These are phyloP conservation scores for Pelargonium nanum DNA, from an alignment of 345 rosid species.

Conservation along the genomic window DNA sequence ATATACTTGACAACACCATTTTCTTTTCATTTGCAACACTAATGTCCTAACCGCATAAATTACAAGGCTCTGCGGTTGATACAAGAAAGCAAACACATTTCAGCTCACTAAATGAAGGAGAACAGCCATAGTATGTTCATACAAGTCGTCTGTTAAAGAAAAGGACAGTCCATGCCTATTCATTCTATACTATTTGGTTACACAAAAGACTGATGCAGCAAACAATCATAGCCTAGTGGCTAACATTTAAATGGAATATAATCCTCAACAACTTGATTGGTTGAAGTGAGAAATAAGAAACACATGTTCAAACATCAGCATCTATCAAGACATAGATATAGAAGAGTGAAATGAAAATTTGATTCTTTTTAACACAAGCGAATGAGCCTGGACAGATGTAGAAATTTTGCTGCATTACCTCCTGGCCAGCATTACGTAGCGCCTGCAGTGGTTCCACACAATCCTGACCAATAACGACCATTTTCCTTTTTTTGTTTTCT, in stretches of 20 bases:
- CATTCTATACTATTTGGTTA: neutral
- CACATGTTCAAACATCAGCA: no score
- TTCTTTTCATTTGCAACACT: no score
- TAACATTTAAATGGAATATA: neutral
- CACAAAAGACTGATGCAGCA: neutral
- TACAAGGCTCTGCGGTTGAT: no score
- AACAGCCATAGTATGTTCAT: no score
- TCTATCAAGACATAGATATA: no score
- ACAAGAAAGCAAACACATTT: no score
- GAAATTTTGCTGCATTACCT: slow-evolving; percentile 31
- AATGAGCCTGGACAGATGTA: neutral
- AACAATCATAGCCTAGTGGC: neutral
- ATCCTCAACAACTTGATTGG: neutral
- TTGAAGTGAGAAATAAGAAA: no score
- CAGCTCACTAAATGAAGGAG: no score
- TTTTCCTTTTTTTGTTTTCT: slow-evolving; percentile 42
- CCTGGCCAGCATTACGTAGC: slow-evolving; percentile 54
- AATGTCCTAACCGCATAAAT: no score
- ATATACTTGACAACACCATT: neutral
- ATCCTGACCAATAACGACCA: slow-evolving; percentile 75
- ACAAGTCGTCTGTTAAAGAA: no score
- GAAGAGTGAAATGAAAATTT: no score
- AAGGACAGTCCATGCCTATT: no score
- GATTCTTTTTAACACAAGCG: neutral
- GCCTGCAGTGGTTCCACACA: slow-evolving; percentile 94